Conservation (phyloP, 805 yeast genomes). For the Saccharomycopsis oosterbeekiorum region DNA sequence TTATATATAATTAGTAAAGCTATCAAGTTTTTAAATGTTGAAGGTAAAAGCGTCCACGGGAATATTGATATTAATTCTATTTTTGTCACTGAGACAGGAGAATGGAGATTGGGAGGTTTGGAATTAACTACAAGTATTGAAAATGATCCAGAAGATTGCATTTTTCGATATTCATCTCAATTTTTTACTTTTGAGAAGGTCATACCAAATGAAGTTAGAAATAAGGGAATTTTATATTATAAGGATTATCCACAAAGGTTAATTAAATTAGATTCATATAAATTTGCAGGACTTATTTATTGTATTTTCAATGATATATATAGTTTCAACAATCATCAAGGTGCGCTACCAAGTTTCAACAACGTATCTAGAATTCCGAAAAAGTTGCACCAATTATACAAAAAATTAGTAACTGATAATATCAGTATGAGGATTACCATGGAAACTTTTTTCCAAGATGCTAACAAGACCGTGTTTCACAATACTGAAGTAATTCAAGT, state of each 20-base stretch:
- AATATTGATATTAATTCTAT: constrained; percentile 47
- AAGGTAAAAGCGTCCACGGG: constrained; percentile 51
- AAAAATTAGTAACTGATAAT: constrained; percentile 32
- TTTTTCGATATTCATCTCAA: constrained; percentile 29
- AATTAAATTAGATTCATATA: constrained; percentile 52
- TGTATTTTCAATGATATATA: constrained; percentile 30
- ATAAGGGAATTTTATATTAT: constrained; percentile 34
- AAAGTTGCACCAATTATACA: constrained; percentile 28
- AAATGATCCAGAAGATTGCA: constrained; percentile 20
- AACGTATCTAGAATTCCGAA: constrained; percentile 28
- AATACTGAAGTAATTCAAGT: constrained; percentile 40
- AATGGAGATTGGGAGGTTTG: constrained; percentile 78
- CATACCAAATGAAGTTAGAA: constrained; percentile 45
- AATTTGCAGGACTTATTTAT: constrained; percentile 47
- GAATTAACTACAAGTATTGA: constrained; percentile 43
- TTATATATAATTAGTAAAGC: constrained; percentile 45
- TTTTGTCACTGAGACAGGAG: constrained; percentile 60
- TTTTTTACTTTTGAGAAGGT: constrained; percentile 27
- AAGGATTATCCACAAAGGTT: constrained; percentile 26
- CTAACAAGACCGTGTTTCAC: constrained; percentile 28
- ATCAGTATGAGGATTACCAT: constrained; percentile 25
- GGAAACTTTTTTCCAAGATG: constrained; percentile 28
- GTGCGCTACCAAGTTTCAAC: background rate
- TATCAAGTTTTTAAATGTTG: constrained; percentile 26
- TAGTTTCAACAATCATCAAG: constrained; percentile 10